Evolutionary conservation across 441 rosid species (phyloP).

Genomic region (Hura crepitans): DNA sequence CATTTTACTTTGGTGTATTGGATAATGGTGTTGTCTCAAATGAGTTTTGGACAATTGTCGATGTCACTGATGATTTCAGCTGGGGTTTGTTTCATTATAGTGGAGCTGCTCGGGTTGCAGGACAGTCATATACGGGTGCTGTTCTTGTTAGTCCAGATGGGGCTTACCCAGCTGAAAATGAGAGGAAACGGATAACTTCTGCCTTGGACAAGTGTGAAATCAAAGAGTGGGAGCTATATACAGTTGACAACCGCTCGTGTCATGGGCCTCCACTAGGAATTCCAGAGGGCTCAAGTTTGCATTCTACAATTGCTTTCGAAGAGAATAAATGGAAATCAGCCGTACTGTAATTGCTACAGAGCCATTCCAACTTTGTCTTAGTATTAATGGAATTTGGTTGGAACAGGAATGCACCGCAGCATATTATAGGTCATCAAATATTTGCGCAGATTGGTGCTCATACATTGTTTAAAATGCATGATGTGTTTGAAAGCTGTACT

Average conservation of each 20-base stretch:
- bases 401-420: background rate
- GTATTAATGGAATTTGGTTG: background rate
- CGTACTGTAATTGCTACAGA: constrained; percentile 13
- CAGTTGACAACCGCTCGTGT: constrained; percentile 72
- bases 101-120: constrained; percentile 87
- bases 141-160: constrained; percentile 86
- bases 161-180: constrained; percentile 48
- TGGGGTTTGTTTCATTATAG: constrained; percentile 88
- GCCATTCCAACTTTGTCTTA: constrained; percentile 1
- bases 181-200: constrained; percentile 36
- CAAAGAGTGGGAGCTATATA: constrained; percentile 79
- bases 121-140: constrained; percentile 84
- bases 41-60: constrained; percentile 81
- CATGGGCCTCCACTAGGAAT: constrained; percentile 66
- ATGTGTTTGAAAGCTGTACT: background rate
- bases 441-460: background rate
- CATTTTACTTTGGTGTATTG: constrained; percentile 70
- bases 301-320: constrained; percentile 33
- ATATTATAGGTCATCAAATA: background rate
- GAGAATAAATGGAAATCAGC: constrained; percentile 23
- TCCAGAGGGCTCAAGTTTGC: constrained; percentile 70
- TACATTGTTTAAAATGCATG: background rate
- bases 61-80: constrained; percentile 70
- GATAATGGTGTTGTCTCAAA: constrained; percentile 92
- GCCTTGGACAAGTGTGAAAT: constrained; percentile 74